Evolutionary conservation across 1,284 basidiomycete species (phyloP), one percentile per base, ranked within the genome.

Genomic region (Ganoderma lingzhi): DNA sequence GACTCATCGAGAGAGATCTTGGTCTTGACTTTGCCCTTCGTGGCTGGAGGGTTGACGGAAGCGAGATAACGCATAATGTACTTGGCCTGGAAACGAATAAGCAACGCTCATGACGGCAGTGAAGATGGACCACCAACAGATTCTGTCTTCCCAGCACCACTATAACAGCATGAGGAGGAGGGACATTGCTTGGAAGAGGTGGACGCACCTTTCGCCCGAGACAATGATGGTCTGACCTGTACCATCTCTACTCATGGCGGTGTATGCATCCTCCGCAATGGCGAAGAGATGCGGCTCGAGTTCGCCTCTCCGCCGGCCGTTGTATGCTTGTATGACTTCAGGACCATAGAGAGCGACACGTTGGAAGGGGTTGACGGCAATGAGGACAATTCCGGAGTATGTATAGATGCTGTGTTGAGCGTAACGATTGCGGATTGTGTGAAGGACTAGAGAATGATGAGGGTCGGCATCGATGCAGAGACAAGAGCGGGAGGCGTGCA

Each of bases 61-160:
- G 98, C 98, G 78, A 99, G 93, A 83, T 99, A 99, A 70, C 98
- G 92, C 91, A 99, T 97, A 80, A 99, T 99, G 84, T 97, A 98
- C 85, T 99, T 99, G 65, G 98, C 96, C 93, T 94, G 75, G 62
- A 70, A 65, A 64, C 66, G 55, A 44, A 69, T 70, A 48, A 76
- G 70, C 42, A 44, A 53, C 55, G 42, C 51, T 60, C 9, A 64
- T 5, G 28, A 45, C 10, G 23, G 19, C 32, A 15, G 15, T 37
- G 30, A 6, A 44, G 17, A 56, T 9, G 32, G 53, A 6, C n/a
- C 35, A 59, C 90, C 79, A 75, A 93, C 95, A 56, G 97, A 98
- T 82, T 99, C 98, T 0, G 98, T 99, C 86, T 99, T 99, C 68
- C 98, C 98, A 63, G 98, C 98, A 83, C 98, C 98, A 87, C 95